A percentile compares a stretch with the other conserved stretches of the same genome.
Evolutionary conservation across 768 basidiomycete genomes (phyloP).

Genomic region (Mycena rosella): DNA sequence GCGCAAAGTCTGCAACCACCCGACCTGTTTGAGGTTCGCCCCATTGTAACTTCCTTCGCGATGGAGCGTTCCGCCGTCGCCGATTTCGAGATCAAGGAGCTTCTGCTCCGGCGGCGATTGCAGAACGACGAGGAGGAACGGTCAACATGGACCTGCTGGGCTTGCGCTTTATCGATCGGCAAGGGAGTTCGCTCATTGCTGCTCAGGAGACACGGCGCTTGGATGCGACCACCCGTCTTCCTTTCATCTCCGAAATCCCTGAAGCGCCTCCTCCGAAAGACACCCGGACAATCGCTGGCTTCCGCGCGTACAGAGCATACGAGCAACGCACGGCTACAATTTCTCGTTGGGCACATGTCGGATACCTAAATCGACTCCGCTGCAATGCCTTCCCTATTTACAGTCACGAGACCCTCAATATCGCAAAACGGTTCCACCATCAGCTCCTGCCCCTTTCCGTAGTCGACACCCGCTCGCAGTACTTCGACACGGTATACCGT

Average conservation of each 20-base stretch:
- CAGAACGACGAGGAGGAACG: constrained; percentile 65
- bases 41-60: constrained; percentile 82
- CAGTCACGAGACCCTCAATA: constrained; percentile 60
- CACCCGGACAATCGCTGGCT: constrained; percentile 81
- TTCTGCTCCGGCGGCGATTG: constrained; percentile 84
- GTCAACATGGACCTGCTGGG: constrained; percentile 76
- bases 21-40: constrained; percentile 90
- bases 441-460: constrained; percentile 67
- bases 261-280: constrained; percentile 81
- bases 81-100: constrained; percentile 88
- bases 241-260: constrained; percentile 64
- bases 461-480: constrained; percentile 51
- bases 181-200: constrained; percentile 65
- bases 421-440: constrained; percentile 52
- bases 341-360: constrained; percentile 76
- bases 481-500: constrained; percentile 57
- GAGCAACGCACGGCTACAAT: constrained; percentile 63
- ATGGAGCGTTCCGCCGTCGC: constrained; percentile 82
- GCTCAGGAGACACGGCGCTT: constrained; percentile 67
- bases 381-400: constrained; percentile 66
- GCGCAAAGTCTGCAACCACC: constrained; percentile 96
- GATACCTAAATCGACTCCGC: constrained; percentile 80
- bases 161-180: constrained; percentile 69
- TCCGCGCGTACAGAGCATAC: constrained; percentile 64
- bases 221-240: constrained; percentile 70